A percentile compares a stretch with the other conserved stretches of the same genome.
Conservation (phyloP, 164 flowering plant species). For the Pachysandra terminalis region DNA sequence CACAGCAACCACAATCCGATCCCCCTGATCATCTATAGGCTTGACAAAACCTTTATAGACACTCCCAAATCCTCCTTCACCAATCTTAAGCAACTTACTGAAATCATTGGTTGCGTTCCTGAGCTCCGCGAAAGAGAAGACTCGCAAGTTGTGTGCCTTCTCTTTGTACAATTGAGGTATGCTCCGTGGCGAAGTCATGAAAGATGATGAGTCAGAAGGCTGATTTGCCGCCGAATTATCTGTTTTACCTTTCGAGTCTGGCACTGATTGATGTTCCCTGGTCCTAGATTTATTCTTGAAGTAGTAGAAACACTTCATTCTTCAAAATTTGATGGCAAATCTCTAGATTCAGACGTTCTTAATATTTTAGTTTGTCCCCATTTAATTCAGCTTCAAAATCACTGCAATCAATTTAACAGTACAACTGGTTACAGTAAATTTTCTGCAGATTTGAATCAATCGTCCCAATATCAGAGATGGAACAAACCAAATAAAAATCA, state of each 20-base stretch:
- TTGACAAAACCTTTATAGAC: too few species aligned
- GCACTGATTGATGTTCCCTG: slow-evolving; percentile 46
- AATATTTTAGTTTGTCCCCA: background rate
- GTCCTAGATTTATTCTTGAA: slow-evolving; percentile 36
- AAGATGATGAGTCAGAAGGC: slow-evolving; percentile 39
- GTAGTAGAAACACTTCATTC: too few species aligned
- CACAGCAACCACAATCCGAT: too few species aligned
- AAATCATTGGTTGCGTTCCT: slow-evolving; percentile 55
- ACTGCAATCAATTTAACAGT: too few species aligned
- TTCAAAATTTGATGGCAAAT: background rate
- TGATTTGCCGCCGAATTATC: slow-evolving; percentile 21
- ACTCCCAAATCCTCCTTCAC: too few species aligned
- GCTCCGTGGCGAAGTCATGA: slow-evolving; percentile 33
- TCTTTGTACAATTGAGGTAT: slow-evolving; percentile 54
- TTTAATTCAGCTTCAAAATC: background rate
- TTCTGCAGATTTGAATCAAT: too few species aligned
- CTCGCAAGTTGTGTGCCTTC: too few species aligned
- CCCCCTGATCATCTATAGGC: slow-evolving; percentile 46
- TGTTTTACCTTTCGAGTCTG: slow-evolving; percentile 32
- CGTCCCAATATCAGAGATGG: too few species aligned
- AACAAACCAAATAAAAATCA: too few species aligned
- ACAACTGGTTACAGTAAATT: too few species aligned
- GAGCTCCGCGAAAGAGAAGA: slow-evolving; percentile 54
- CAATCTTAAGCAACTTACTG: too few species aligned
- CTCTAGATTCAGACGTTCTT: slow-evolving; percentile 4